Evolutionary conservation across 352 stramenopile species (phyloP).

Genomic region (Pythium dissotocum): DNA sequence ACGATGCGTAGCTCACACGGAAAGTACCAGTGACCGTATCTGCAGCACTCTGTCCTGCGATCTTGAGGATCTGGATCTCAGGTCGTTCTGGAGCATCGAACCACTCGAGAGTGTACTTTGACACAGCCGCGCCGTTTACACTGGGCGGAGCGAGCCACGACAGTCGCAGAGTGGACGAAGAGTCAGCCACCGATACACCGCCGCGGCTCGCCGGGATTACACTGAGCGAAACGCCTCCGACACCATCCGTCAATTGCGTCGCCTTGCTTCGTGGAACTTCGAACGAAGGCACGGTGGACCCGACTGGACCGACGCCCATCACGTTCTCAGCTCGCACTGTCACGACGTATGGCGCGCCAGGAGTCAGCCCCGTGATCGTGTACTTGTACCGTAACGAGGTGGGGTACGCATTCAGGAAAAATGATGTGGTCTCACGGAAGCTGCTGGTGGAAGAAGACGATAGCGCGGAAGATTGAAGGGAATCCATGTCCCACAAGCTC

Average conservation of each 20-base stretch:
- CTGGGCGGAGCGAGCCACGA: slow-evolving; percentile 53
- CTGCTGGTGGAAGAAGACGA: background rate
- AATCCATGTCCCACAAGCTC: slow-evolving; percentile 43
- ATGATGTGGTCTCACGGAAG: slow-evolving; percentile 46
- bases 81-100: slow-evolving; percentile 47
- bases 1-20: slow-evolving; percentile 58
- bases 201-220: slow-evolving; percentile 32
- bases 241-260: slow-evolving; percentile 44
- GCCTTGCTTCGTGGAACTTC: slow-evolving; percentile 64
- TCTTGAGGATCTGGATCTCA: slow-evolving; percentile 76
- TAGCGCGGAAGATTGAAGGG: slow-evolving; percentile 19
- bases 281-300: slow-evolving; percentile 43
- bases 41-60: slow-evolving; percentile 38
- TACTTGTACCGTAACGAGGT: slow-evolving; percentile 68
- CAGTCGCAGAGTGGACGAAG: slow-evolving; percentile 42
- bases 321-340: slow-evolving; percentile 70
- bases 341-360: slow-evolving; percentile 54
- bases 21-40: slow-evolving; percentile 74
- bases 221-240: slow-evolving; percentile 56
- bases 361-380: slow-evolving; percentile 47
- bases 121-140: slow-evolving; percentile 47
- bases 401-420: slow-evolving; percentile 52
- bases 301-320: slow-evolving; percentile 54
- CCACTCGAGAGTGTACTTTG: slow-evolving; percentile 78
- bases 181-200: slow-evolving; percentile 37